Conservation (phyloP, 2,329 filamentous ascomycete species). For the Aspergillus brasiliensis region DNA sequence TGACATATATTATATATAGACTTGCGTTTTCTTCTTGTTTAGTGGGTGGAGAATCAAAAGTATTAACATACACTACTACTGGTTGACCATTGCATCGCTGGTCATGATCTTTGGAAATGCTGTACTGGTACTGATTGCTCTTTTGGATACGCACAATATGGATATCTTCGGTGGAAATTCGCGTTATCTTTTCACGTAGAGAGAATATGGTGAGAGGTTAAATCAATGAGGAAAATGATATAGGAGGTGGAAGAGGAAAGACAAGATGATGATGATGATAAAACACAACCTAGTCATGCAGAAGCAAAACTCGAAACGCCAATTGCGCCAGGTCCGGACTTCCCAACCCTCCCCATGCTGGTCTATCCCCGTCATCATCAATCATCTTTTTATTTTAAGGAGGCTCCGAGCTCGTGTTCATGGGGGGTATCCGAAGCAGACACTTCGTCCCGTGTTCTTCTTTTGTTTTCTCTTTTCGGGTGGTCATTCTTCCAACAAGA, state of each 20-base stretch:
- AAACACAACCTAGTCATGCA: conserved; percentile 20
- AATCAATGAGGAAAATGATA: neutral
- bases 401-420: conserved; percentile 18
- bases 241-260: conserved; percentile 1
- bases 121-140: neutral
- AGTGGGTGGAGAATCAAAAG: neutral
- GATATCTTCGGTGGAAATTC: neutral
- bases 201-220: neutral
- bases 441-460: conserved; percentile 11
- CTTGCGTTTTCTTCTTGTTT: neutral
- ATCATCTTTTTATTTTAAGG: conserved; percentile 16
- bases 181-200: neutral
- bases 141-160: neutral
- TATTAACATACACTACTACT: neutral
- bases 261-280: conserved; percentile 19
- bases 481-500: neutral
- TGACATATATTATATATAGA: conserved; percentile 14
- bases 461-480: neutral
- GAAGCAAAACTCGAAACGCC: conserved; percentile 30
- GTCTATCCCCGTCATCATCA: conserved; percentile 23
- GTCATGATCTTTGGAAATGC: neutral
- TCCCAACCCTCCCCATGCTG: conserved; percentile 24
- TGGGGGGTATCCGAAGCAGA: conserved; percentile 10
- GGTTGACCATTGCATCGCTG: neutral
- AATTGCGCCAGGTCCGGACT: conserved; percentile 30